Base-by-base conservation (phyloP, 805 yeast genomes). In the Candida awuae region DNA sequence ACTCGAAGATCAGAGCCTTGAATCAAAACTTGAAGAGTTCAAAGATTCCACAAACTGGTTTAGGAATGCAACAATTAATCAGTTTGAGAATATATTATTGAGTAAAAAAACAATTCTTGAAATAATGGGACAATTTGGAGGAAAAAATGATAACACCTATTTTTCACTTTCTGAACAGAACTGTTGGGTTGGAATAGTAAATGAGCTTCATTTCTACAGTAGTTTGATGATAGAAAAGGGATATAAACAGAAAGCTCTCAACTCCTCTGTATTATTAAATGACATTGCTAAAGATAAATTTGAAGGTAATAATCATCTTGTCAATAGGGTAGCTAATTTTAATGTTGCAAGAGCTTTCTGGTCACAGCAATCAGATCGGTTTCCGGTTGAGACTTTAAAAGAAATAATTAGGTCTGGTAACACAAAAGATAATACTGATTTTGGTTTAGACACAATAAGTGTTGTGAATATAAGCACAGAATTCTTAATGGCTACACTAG, bases 291-390 rank as follows among this genome's bases (percentile, higher is more conserved):
- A 58, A 6, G 31, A 44, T 0, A 48, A 53, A 21, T 43, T 51
- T 23, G 43, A 41, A 30, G n/a, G 30, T 4, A 42, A 50, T 1
- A 32, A 41, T 12, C 14, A 31, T 6, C 42, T 41, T 16, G 50
- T 51, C 4, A 28, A 33, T 6, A 42, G 50, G 30, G 34, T 58
- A 5, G 58, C 73, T 0, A 60, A 61, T 34, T 66, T 66, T 46
- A 75, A 75, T 32, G 54, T 75, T 0, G 85, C 95, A 0, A 57
- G 63, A 6, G 70, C 82, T 0, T 61, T 82, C 20, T 84, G 95
- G 94, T 58, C 61, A 0, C 74, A 73, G 39, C 75, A 76, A 0
- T 76, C 79, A 33, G 66, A 56, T 33, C 59, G 63, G 9, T 63
- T 71, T 13, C 77, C 95, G 0, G 73, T 84, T 8, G 63, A 61